These are phyloP conservation scores for Climacium dendroides DNA, from an alignment of 225 moss, liverwort and hornwort species.

Conservation along the genomic window DNA sequence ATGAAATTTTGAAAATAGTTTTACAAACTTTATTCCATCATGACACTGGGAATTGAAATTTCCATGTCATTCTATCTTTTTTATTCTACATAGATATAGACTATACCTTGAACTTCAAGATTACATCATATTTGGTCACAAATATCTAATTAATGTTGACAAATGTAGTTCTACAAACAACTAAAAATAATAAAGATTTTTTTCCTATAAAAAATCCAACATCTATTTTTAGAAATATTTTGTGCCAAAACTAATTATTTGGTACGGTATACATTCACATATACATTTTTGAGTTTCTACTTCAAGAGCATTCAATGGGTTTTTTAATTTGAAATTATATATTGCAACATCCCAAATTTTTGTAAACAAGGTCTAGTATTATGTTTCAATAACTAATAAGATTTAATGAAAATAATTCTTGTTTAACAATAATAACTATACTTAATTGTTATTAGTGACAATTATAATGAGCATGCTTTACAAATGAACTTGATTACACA, in stretches of 20 bases:
- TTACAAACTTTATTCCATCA: not conserved
- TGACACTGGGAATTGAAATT: not conserved
- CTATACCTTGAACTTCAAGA: not conserved
- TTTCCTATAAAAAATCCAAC: not conserved
- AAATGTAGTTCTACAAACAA: too few relatives aligned
- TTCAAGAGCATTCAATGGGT: fast-evolving
- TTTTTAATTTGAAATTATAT: not conserved
- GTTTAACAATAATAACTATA: not conserved
- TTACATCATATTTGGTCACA: fast-evolving
- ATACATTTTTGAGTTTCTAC: fast-evolving
- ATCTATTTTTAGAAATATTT: not conserved
- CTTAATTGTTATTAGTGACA: not conserved
- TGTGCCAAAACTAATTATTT: fast-evolving
- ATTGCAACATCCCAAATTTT: not conserved
- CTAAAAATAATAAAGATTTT: not conserved
- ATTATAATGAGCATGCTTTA: not conserved
- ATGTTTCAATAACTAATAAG: not conserved
- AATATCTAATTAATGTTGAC: not conserved
- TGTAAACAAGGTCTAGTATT: not conserved
- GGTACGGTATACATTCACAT: too few relatives aligned
- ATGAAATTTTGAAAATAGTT: fast-evolving
- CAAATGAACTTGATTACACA: not conserved
- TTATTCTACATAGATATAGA: not conserved
- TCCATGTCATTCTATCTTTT: not conserved
- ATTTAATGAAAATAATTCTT: not conserved